A percentile compares a stretch with the other conserved stretches of the same genome.
Conservation (phyloP, 106 monocot species). For the Phalaenopsis equestris region DNA sequence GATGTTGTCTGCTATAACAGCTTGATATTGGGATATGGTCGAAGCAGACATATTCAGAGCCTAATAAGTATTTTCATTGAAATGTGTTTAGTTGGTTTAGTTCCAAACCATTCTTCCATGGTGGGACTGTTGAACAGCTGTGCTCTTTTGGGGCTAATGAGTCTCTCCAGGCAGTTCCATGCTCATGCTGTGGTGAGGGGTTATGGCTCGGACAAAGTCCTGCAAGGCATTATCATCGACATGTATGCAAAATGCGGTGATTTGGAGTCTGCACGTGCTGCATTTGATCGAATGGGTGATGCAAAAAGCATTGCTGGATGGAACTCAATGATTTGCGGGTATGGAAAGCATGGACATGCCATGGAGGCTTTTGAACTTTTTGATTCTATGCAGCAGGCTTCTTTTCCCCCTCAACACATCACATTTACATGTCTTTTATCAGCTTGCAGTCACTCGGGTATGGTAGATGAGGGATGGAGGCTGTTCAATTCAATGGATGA, state of each 20-base stretch:
- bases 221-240: constrained; percentile 27
- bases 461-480: constrained; percentile 21
- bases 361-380: constrained; percentile 23
- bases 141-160: constrained; percentile 13
- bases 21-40: constrained; percentile 15
- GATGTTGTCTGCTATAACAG: constrained; percentile 32
- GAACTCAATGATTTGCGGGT: constrained; percentile 44
- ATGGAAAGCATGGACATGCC: constrained; percentile 33
- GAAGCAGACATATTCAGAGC: constrained; percentile 3
- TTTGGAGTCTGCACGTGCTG: constrained; percentile 9
- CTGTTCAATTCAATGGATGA: constrained; percentile 27
- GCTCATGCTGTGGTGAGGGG: constrained; percentile 11
- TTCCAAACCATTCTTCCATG: constrained; percentile 26
- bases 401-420: constrained; percentile 20
- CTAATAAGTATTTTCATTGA: constrained; percentile 9
- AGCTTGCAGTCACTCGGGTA: constrained; percentile 40
- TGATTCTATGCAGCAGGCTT: constrained; percentile 17
- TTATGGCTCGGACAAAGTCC: constrained; percentile 7
- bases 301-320: constrained; percentile 17
- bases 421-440: constrained; percentile 35
- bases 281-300: constrained; percentile 12
- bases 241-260: constrained; percentile 42
- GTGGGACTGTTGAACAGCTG: constrained; percentile 33
- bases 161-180: constrained; percentile 27
- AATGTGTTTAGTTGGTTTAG: constrained; percentile 14